phyloP scores from a whole-genome alignment of 176 grass and related monocot species.

The Rhynchospora pubera region DNA sequence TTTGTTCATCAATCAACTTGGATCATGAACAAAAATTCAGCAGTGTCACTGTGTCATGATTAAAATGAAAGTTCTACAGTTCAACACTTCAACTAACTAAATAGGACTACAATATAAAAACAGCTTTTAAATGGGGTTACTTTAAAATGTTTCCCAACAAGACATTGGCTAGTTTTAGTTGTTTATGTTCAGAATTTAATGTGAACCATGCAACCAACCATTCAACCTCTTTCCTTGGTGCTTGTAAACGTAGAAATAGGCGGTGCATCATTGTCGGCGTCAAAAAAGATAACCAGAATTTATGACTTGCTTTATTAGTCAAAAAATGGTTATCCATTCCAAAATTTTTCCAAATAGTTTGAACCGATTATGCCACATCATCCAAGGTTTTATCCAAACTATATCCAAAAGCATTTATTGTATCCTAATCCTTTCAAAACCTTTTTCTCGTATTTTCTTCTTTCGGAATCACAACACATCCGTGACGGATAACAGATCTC shows the following conservation, averaged over 20 bases:
- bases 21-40: neutral
- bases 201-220: neutral
- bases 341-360: neutral
- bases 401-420: conserved; percentile 20
- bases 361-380: neutral
- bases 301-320: conserved; percentile 16
- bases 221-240: neutral
- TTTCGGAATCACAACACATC: neutral
- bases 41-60: neutral
- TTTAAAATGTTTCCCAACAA: neutral
- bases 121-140: neutral
- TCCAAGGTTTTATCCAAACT: conserved; percentile 14
- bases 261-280: neutral
- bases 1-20: neutral
- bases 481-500: neutral
- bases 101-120: neutral
- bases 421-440: conserved; percentile 21
- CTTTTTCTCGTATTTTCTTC: neutral
- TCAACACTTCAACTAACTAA: neutral
- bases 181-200: conserved; percentile 2
- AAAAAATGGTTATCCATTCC: conserved; percentile 10
- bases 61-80: neutral
- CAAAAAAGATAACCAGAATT: conserved; percentile 6
- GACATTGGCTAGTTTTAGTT: too few species aligned
- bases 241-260: neutral